These are phyloP conservation scores for Cnidoscolus chayamansa DNA, from an alignment of 441 rosid genomes.

Conservation along the genomic window DNA sequence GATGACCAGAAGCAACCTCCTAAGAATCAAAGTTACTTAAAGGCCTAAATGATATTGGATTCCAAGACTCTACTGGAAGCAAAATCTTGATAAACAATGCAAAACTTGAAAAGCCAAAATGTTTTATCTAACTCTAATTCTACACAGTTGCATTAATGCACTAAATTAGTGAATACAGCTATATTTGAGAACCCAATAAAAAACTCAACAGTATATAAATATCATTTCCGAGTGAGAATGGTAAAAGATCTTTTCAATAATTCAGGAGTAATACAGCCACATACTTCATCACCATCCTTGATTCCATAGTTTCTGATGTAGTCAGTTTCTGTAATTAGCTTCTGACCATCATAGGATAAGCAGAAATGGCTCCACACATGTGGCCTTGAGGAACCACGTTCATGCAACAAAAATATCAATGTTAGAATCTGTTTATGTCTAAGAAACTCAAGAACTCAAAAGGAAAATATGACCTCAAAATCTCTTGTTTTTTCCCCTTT, in stretches of 20 bases:
- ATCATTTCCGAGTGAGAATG: not conserved
- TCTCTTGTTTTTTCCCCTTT: not conserved
- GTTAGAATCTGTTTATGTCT: not conserved
- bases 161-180: too few relatives aligned
- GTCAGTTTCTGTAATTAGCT: conserved; percentile 49
- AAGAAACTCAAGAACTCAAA: not conserved
- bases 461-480: not conserved
- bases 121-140: too few relatives aligned
- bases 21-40: too few relatives aligned
- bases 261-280: not conserved
- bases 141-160: too few relatives aligned
- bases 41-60: too few relatives aligned
- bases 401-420: conserved; percentile 6
- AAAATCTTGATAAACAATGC: too few relatives aligned
- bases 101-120: too few relatives aligned
- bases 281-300: conserved; percentile 83
- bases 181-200: not conserved
- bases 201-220: not conserved
- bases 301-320: conserved; percentile 56
- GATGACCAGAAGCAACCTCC: too few relatives aligned
- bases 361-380: conserved; percentile 93
- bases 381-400: conserved; percentile 50
- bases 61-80: too few relatives aligned
- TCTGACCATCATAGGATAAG: conserved; percentile 55
- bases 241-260: not conserved